Evolutionary conservation across 441 rosid genomes (phyloP).

Genomic region (Erodium moschatum): DNA sequence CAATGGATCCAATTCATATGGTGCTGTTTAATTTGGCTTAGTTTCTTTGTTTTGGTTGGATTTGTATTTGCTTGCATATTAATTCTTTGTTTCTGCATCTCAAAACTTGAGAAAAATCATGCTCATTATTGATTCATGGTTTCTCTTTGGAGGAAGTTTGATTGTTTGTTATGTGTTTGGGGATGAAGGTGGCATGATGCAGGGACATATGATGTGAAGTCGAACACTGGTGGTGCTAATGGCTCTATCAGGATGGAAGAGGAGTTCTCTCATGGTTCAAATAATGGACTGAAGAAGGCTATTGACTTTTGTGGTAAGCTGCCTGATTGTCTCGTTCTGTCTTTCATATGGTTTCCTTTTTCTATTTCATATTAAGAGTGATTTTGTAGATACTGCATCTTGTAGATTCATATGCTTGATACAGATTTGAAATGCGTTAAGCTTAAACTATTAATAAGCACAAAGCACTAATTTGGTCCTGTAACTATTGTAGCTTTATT

Average conservation of each 20-base stretch:
- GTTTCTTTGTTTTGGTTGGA: not conserved
- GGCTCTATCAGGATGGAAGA: slow-evolving; percentile 85
- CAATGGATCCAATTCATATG: not conserved
- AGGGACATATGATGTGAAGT: slow-evolving; percentile 67
- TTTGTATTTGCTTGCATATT: not conserved
- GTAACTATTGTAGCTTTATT: not conserved
- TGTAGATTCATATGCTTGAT: not conserved
- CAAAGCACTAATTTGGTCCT: not conserved
- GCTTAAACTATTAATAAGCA: not conserved
- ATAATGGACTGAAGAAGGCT: slow-evolving; percentile 76
- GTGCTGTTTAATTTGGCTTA: not conserved
- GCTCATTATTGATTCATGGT: not conserved
- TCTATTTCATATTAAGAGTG: not conserved
- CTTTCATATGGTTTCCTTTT: not conserved
- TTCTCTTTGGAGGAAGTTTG: not conserved
- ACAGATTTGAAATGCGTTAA: not conserved
- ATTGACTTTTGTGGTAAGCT: slow-evolving; percentile 63
- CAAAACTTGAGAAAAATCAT: not conserved
- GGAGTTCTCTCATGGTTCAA: slow-evolving; percentile 65
- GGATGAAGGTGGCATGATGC: slow-evolving; percentile 86
- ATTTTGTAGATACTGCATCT: not conserved
- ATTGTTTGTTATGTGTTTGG: not conserved
- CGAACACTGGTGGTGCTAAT: slow-evolving; percentile 84
- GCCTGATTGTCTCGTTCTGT: not conserved
- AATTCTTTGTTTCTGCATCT: not conserved